Base-by-base conservation (phyloP, 1,139 yeast genomes). In the Suhomyces guaymorum region DNA sequence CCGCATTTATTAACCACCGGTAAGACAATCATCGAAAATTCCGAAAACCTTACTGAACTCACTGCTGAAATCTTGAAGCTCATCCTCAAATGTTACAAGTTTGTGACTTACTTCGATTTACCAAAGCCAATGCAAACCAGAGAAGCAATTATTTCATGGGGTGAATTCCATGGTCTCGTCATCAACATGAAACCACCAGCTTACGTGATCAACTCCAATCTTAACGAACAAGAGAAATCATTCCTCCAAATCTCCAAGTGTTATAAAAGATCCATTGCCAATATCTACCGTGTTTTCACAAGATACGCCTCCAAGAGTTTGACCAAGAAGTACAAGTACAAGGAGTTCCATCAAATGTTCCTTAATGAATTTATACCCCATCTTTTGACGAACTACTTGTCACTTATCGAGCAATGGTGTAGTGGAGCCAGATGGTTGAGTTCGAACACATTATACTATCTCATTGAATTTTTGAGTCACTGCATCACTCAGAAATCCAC, bases 181-280 rank as follows among this genome's bases (percentile, higher is more conserved):
- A 75, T 87, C 32, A 80, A 78, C 46, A 73, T 78, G 65, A 67
- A 68, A 1, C 63, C 84, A 6, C 88, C 95, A 3, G 29, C 43
- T 3, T 70, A 72, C 38, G 48, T 71, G 39, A 25, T 33, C 11
- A 39, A 49, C 23, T 37, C 56, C 10, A 38, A 44, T 20, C 37
- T 51, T 4, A 43, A 55, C 24, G 73, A 68, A 36, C 59, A 57
- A 40, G 75, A 69, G 32, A 62, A 58, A 43, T 51, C 61, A 32
- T 54, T 61, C 35, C 50, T 68, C 11, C 73, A 70, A 47, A 52
- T 68, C 27, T 59, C 74, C 22, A 90, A 88, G 58, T 77, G 92
- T 44, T 86, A 88, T 59, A 92, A 92, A 58, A 90, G 98, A 97
- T 78, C 95, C 1, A 80, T 81, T 51, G 89, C 88, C 22, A 88